phyloP scores from a whole-genome alignment of 257 asterid species.

The Paulownia fortunei region DNA sequence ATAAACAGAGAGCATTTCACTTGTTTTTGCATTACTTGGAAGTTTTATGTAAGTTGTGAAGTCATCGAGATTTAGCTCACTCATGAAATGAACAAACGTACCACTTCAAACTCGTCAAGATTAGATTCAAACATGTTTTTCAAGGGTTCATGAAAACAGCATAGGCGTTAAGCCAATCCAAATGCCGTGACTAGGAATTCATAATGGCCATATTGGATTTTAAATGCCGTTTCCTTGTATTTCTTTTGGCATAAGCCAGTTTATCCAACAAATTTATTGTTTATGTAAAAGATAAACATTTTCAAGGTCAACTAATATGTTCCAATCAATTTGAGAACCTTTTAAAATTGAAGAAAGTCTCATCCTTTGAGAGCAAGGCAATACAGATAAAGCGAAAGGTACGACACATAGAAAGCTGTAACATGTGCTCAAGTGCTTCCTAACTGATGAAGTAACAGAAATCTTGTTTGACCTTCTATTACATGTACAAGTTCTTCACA shows the following conservation, averaged over 20 bases:
- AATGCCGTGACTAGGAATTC: neutral
- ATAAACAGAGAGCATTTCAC: too few species aligned
- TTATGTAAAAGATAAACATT: neutral
- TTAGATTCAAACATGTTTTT: neutral
- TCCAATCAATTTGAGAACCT: neutral
- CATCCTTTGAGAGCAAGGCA: conserved; percentile 8
- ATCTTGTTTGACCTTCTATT: conserved; percentile 11
- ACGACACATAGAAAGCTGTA: neutral
- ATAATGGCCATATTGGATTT: neutral
- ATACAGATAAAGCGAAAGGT: neutral
- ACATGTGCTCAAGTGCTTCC: conserved; percentile 14
- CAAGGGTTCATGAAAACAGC: neutral
- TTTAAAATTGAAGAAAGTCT: neutral
- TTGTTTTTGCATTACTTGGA: too few species aligned
- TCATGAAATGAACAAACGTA: neutral
- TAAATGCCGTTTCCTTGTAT: neutral
- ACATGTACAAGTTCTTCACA: conserved; percentile 22
- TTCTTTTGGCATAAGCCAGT: neutral
- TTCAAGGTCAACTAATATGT: neutral
- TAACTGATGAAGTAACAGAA: neutral
- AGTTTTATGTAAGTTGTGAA: too few species aligned
- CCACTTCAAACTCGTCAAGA: neutral
- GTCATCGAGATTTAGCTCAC: too few species aligned
- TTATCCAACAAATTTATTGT: conserved; percentile 1
- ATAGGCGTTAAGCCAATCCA: neutral